Evolutionary conservation across 2,329 filamentous ascomycete genomes (phyloP).

Genomic region (Tolypocladium nubicola): DNA sequence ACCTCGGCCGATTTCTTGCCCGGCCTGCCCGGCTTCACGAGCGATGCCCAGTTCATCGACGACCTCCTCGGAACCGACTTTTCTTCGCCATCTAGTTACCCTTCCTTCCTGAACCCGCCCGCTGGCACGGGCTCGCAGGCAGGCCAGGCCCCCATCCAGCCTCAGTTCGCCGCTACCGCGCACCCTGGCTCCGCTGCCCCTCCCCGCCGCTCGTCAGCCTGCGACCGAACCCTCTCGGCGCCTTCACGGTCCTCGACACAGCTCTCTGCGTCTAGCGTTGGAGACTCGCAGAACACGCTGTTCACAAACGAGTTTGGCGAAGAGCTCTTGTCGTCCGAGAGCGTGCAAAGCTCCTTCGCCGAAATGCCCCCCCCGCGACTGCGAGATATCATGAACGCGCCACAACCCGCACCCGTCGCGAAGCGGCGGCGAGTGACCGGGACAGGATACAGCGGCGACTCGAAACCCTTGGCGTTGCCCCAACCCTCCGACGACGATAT

Average conservation of each 20-base stretch:
- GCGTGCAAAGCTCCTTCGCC: constrained; percentile 16
- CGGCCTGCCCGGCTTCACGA: not conserved
- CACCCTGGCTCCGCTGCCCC: constrained; percentile 5
- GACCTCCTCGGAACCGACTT: constrained; percentile 18
- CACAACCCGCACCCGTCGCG: constrained; percentile 4
- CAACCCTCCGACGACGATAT: constrained; percentile 13
- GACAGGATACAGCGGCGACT: not conserved
- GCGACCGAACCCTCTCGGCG: constrained; percentile 9
- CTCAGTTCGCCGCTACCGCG: constrained; percentile 2
- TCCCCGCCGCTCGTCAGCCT: constrained; percentile 3
- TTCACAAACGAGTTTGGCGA: constrained; percentile 18
- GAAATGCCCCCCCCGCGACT: constrained; percentile 7
- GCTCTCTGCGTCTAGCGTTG: constrained; percentile 6
- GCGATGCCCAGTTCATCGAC: constrained; percentile 14
- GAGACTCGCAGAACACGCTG: constrained; percentile 14
- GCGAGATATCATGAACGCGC: not conserved
- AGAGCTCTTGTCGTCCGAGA: constrained; percentile 12
- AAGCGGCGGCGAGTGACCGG: constrained; percentile 14
- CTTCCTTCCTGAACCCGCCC: constrained; percentile 12
- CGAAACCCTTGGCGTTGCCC: not conserved
- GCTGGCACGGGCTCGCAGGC: not conserved
- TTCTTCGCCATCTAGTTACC: constrained; percentile 25
- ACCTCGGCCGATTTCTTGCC: not conserved
- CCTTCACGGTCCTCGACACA: constrained; percentile 11
- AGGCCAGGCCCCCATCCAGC: constrained; percentile 2